A percentile compares a stretch with the other conserved stretches of the same genome.
Conservation (phyloP, 225 moss, liverwort and hornwort species). For the Takakia lepidozioides region DNA sequence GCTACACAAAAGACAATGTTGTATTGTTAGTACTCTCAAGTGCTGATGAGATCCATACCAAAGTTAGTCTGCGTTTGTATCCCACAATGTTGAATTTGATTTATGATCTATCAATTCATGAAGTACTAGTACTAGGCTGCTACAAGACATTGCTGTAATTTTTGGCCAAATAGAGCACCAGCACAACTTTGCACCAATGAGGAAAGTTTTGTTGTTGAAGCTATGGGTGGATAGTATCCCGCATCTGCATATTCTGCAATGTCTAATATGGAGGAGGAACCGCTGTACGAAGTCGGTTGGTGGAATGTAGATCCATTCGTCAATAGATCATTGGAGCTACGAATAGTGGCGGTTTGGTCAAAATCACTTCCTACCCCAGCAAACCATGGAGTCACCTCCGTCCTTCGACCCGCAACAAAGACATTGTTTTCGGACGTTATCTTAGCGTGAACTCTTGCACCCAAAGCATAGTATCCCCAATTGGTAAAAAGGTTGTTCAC, state of each 20-base stretch:
- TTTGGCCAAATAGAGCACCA: conserved; percentile 33
- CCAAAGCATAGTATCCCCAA: conserved; percentile 95
- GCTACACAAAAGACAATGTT: no score
- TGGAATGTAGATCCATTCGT: conserved; percentile 77
- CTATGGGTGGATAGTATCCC: conserved; percentile 17
- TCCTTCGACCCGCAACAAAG: conserved; percentile 38
- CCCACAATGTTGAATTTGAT: no score
- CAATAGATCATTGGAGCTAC: conserved; percentile 46
- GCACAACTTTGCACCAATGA: conserved; percentile 22
- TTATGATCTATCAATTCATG: no score
- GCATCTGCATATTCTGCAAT: conserved; percentile 12
- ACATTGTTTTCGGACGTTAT: conserved; percentile 73
- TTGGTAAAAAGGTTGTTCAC: conserved; percentile 79
- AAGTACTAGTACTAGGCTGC: no score
- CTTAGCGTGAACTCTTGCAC: conserved; percentile 60
- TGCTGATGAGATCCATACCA: no score
- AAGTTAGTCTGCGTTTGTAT: no score
- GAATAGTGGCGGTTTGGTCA: conserved; percentile 62
- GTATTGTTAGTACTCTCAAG: no score
- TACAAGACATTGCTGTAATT: conserved; percentile 27
- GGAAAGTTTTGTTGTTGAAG: conserved; percentile 11
- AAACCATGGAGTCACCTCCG: conserved; percentile 84
- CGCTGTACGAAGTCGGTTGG: conserved; percentile 32
- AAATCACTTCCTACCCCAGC: conserved; percentile 50
- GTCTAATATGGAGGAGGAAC: neutral